A percentile compares a stretch with the other conserved stretches of the same genome.
Conservation (phyloP, 371 early-diverging fungal species). For the Syncephalastrum monosporum region DNA sequence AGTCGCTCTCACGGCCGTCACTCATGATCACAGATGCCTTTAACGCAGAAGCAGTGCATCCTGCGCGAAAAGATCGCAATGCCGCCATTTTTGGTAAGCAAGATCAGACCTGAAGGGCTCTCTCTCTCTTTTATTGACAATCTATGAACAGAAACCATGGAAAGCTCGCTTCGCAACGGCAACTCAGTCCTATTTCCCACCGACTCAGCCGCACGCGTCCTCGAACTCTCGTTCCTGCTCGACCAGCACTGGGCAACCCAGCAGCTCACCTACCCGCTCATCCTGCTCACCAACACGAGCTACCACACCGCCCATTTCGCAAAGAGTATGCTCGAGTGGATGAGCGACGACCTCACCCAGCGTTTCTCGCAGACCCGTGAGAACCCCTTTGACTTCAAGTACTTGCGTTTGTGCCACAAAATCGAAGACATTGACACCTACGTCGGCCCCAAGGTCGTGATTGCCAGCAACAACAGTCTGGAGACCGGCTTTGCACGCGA, state of each 20-base stretch:
- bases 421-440: conserved; percentile 73
- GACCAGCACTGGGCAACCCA: conserved; percentile 84
- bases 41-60: conserved; percentile 70
- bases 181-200: conserved; percentile 91
- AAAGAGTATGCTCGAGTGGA: conserved; percentile 94
- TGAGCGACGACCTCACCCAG: conserved; percentile 80
- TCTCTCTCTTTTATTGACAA: neutral
- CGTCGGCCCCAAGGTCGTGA: conserved; percentile 77
- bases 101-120: neutral
- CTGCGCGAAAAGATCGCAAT: conserved; percentile 75
- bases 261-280: conserved; percentile 67
- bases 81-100: conserved; percentile 66
- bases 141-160: conserved; percentile 57
- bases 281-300: conserved; percentile 76
- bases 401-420: conserved; percentile 64
- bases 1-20: conserved; percentile 76
- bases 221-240: conserved; percentile 90
- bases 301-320: conserved; percentile 80
- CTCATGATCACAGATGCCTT: conserved; percentile 91
- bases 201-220: conserved; percentile 85
- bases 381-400: conserved; percentile 90
- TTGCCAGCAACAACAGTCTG: conserved; percentile 78
- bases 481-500: conserved; percentile 82
- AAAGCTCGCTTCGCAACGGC: conserved; percentile 56
- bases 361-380: conserved; percentile 74